Percentiles rank a stretch among this genome's conserved stretches.
phyloP scores from a whole-genome alignment of 805 yeast species.

The Maudiozyma serrabonitensis region DNA sequence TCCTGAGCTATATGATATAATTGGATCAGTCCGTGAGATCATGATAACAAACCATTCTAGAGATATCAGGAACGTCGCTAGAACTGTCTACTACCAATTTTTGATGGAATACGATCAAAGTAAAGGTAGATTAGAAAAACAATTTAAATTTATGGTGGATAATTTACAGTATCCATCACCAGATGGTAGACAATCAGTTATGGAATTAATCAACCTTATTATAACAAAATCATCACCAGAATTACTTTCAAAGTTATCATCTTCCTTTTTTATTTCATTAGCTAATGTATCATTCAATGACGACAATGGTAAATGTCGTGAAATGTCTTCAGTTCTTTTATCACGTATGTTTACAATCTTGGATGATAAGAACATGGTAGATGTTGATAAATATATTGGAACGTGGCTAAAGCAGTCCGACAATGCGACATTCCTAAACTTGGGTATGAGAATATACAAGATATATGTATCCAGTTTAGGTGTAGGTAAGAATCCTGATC shows the following conservation, averaged over 20 bases:
- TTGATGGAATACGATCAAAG: conserved; percentile 94
- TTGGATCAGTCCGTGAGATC: conserved; percentile 70
- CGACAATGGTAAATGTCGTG: conserved; percentile 69
- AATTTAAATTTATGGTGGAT: conserved; percentile 67
- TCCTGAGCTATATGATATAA: conserved; percentile 83
- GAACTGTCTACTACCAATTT: conserved; percentile 75
- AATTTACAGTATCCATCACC: conserved; percentile 80
- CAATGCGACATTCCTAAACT: conserved; percentile 47
- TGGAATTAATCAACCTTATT: conserved; percentile 73
- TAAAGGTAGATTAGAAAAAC: conserved; percentile 70
- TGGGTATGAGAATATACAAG: conserved; percentile 68
- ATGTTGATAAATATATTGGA: conserved; percentile 30
- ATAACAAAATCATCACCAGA: conserved; percentile 55
- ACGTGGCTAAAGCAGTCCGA: conserved; percentile 58
- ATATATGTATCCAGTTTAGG: conserved; percentile 46
- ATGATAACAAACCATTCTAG: conserved; percentile 85
- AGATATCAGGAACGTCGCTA: conserved; percentile 73
- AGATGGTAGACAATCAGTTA: conserved; percentile 78
- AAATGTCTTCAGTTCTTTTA: conserved; percentile 63
- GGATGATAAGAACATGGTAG: conserved; percentile 27
- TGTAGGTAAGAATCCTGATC: conserved; percentile 26
- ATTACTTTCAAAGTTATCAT: conserved; percentile 47
- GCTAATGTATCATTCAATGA: conserved; percentile 73
- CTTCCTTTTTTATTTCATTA: conserved; percentile 76
- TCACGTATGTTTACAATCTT: conserved; percentile 44